phyloP scores from a whole-genome alignment of 2,329 filamentous ascomycete species.

The Fusarium tanahbumbuense region DNA sequence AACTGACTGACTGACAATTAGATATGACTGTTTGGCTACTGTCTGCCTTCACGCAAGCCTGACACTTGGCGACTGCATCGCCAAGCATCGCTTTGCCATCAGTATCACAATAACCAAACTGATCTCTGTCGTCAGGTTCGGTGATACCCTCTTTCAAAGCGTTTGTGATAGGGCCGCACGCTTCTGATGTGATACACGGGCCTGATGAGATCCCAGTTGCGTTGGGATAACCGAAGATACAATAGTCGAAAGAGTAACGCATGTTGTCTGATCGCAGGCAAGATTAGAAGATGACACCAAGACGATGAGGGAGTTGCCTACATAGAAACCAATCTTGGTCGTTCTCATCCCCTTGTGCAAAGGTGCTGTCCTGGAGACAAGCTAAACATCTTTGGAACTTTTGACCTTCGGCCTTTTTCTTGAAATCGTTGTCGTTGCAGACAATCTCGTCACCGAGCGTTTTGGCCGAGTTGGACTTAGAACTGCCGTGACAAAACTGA shows the following conservation, averaged over 20 bases:
- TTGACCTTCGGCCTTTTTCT: constrained; percentile 52
- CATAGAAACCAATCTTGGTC: constrained; percentile 69
- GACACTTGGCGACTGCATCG: constrained; percentile 54
- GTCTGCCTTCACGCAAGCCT: constrained; percentile 59
- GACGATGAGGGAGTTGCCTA: constrained; percentile 50
- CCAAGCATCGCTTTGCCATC: constrained; percentile 52
- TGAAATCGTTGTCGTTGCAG: constrained; percentile 60
- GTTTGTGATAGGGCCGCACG: constrained; percentile 59
- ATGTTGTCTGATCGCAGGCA: constrained; percentile 61
- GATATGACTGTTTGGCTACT: constrained; percentile 58
- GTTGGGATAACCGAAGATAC: constrained; percentile 65
- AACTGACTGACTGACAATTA: constrained; percentile 57
- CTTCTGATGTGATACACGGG: constrained; percentile 63
- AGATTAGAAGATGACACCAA: not conserved
- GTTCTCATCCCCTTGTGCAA: constrained; percentile 59
- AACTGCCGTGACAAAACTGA: constrained; percentile 60
- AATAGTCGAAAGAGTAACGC: constrained; percentile 64
- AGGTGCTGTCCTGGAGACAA: constrained; percentile 65
- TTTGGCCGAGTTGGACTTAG: constrained; percentile 60
- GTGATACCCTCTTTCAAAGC: constrained; percentile 57
- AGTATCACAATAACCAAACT: constrained; percentile 61
- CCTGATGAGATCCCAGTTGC: constrained; percentile 57
- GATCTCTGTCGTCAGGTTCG: constrained; percentile 48
- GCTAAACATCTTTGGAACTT: constrained; percentile 63
- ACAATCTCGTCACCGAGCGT: constrained; percentile 59